phyloP scores from a whole-genome alignment of 805 yeast genomes.

The Wickerhamomyces subpelliculosus region DNA sequence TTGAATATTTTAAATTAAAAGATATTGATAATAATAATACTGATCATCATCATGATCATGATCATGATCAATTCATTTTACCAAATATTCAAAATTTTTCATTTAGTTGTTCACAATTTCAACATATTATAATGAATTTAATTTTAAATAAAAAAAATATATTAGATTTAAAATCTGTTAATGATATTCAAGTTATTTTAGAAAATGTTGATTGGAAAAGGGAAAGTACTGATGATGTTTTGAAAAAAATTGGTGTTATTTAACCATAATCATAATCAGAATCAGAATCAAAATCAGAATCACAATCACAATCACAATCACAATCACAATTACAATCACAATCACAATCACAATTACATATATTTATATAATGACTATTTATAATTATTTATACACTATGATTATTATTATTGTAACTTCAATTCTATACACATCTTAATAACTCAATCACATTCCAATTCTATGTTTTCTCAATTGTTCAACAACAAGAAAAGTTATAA shows the following conservation, averaged over 20 bases:
- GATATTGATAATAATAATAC: too few species aligned
- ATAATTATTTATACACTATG: too few species aligned
- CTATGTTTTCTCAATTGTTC: constrained; percentile 54
- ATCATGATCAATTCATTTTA: too few species aligned
- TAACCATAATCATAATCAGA: not conserved
- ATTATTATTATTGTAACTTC: too few species aligned
- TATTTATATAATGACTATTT: too few species aligned
- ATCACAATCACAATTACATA: too few species aligned
- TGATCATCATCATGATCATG: too few species aligned
- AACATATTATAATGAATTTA: not conserved
- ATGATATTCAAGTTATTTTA: constrained; percentile 21
- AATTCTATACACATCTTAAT: too few species aligned
- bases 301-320: too few species aligned
- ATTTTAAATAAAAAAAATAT: not conserved
- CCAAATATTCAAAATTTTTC: not conserved
- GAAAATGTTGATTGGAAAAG: constrained; percentile 27
- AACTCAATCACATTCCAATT: constrained; percentile 42
- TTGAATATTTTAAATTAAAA: not conserved
- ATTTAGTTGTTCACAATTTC: not conserved
- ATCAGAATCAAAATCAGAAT: too few species aligned
- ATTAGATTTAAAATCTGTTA: constrained; percentile 6
- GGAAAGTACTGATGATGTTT: constrained; percentile 27
- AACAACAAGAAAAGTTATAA: constrained; percentile 59
- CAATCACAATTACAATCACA: too few species aligned
- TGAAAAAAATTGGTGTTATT: constrained; percentile 26